Base-by-base conservation (phyloP, 2,329 filamentous ascomycete genomes). In the Alternaria atra region DNA sequence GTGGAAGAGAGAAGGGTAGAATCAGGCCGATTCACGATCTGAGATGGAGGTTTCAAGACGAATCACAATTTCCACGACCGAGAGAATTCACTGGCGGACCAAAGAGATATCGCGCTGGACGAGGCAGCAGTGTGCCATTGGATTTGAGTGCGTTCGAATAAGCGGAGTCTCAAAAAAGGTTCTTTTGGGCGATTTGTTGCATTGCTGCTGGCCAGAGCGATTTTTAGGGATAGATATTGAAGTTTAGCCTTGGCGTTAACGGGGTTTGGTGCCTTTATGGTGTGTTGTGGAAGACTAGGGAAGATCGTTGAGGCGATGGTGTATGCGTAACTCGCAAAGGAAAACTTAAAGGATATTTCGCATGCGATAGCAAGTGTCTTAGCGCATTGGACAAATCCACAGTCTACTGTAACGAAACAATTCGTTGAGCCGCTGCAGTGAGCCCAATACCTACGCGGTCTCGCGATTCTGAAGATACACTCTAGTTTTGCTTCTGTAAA, bases 71-170 rank as follows among this genome's bases (percentile, higher is more conserved):
- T 47, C 94, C 95, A 0, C 94, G 93, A 70, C 94, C 94, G 23
- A 86, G 94, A 72, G 89, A 91, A 2, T 97, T 96, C 74, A 80
- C 84, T 1, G 91, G 90, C n/a, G 88, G 87, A 4, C 81, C 85
- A 20, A 93, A 91, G 77, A 89, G 88, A 76, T 99, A 98, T 79
- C 86, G 94, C 64, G 95, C 95, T 35, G 95, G 95, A 8, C 87
- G 94, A 75, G 94, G 93, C 32, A 97, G 93, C 81, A 97, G 92
- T 82, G 94, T 98, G 68, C 95, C 95, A 30, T 82, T 98, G 70
- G 92, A 98, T 82, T 80, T 99, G 74, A 87, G 84, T 67, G 83
- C 85, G 13, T 84, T 90, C 60, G 79, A 81, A 47, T 84, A 68
- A 66, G 48, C 25, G 15, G 13, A 46, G 15, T 29, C 17, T 17